phyloP scores from a whole-genome alignment of 1,139 yeast species.

The Chernovozyma sophiae-reginae region DNA sequence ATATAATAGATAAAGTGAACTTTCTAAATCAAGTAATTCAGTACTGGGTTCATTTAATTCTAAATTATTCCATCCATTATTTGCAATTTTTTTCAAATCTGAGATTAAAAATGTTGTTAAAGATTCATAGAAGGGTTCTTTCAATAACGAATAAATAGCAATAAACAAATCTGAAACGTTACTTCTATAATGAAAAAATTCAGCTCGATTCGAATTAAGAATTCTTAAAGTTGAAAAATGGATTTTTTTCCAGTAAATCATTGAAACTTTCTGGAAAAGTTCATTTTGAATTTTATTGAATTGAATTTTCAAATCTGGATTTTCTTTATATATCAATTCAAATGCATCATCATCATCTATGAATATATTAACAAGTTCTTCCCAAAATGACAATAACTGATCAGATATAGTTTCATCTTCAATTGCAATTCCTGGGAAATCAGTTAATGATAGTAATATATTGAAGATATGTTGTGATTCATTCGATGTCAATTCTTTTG shows the following conservation, averaged over 20 bases:
- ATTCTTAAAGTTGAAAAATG: conserved; percentile 27
- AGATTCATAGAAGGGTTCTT: conserved; percentile 49
- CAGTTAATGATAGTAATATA: conserved; percentile 54
- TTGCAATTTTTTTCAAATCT: conserved; percentile 11
- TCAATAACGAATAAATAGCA: conserved; percentile 60
- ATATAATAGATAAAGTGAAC: conserved; percentile 61
- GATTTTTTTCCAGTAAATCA: conserved; percentile 60
- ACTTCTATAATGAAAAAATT: conserved; percentile 62
- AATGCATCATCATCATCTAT: conserved; percentile 50
- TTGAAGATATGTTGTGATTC: conserved; percentile 38
- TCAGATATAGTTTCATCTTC: conserved; percentile 66
- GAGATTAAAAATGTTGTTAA: conserved; percentile 41
- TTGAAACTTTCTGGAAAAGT: conserved; percentile 44
- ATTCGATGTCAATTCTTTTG: conserved; percentile 41
- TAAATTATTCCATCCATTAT: neutral
- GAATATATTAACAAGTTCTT: conserved; percentile 61
- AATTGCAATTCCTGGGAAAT: conserved; percentile 57
- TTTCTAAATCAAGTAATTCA: conserved; percentile 48
- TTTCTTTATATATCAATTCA: conserved; percentile 24
- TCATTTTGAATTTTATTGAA: conserved; percentile 29
- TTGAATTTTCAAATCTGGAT: conserved; percentile 15
- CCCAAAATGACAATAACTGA: conserved; percentile 77
- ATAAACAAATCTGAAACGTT: conserved; percentile 78
- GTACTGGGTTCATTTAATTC: neutral
- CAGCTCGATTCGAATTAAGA: conserved; percentile 26